phyloP scores from a whole-genome alignment of 2,329 filamentous ascomycete genomes.

The Rhynchosporium agropyri region DNA sequence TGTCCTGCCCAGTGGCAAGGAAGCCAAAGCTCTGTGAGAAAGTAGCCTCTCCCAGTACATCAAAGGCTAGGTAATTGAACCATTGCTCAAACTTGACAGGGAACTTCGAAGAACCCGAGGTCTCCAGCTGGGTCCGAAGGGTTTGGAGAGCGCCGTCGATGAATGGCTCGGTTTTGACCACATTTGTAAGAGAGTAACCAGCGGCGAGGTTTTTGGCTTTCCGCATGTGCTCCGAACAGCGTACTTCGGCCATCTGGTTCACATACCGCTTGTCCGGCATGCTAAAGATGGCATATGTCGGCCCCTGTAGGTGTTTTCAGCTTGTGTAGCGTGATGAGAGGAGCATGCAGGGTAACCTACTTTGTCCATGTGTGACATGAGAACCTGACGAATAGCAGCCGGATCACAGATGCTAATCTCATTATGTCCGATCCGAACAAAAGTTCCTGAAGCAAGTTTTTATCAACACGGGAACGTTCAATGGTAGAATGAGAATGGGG shows the following conservation, averaged over 20 bases:
- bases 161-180: slow-evolving; percentile 38
- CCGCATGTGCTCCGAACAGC: slow-evolving; percentile 44
- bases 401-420: slow-evolving; percentile 50
- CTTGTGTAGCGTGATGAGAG: slow-evolving; percentile 5
- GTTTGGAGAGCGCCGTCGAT: slow-evolving; percentile 40
- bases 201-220: slow-evolving; percentile 43
- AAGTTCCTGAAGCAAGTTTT: slow-evolving; percentile 38
- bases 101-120: slow-evolving; percentile 29
- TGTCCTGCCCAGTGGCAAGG: slow-evolving; percentile 41
- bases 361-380: slow-evolving; percentile 43
- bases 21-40: slow-evolving; percentile 44
- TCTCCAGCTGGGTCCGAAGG: slow-evolving; percentile 39
- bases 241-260: slow-evolving; percentile 46
- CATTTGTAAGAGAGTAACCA: slow-evolving; percentile 41
- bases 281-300: slow-evolving; percentile 21
- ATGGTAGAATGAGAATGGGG: not conserved
- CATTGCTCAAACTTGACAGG: slow-evolving; percentile 46
- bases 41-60: slow-evolving; percentile 44
- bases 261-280: slow-evolving; percentile 48
- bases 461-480: not conserved
- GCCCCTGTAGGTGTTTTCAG: slow-evolving; percentile 14
- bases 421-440: slow-evolving; percentile 49
- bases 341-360: not conserved
- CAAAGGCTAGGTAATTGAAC: slow-evolving; percentile 47
- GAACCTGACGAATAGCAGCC: slow-evolving; percentile 43